Percentiles rank a stretch among this genome's conserved stretches.
phyloP scores from a whole-genome alignment of 495 filamentous ascomycete species.

The Penicillium psychrofluorescens region DNA sequence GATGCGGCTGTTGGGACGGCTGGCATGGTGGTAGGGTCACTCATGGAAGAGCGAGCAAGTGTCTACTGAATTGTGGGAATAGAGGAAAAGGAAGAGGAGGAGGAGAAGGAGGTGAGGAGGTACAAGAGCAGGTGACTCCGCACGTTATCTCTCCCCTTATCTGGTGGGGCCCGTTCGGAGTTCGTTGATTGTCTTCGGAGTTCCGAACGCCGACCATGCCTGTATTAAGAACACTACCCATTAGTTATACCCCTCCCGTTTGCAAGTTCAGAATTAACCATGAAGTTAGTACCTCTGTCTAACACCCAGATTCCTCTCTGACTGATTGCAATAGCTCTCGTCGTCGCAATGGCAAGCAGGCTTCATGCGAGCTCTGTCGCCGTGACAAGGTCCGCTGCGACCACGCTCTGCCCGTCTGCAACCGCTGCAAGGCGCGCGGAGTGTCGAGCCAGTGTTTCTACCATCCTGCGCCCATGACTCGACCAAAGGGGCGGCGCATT shows the following conservation, averaged over 20 bases:
- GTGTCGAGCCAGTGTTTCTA: slow-evolving; percentile 22
- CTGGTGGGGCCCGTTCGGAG: neutral
- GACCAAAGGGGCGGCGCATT: slow-evolving; percentile 1
- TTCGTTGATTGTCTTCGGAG: slow-evolving; percentile 5
- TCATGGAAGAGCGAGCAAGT: too few species aligned
- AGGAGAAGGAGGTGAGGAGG: neutral
- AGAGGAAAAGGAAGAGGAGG: neutral
- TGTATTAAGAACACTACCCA: too few species aligned
- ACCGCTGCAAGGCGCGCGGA: slow-evolving; percentile 20
- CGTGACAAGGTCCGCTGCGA: slow-evolving; percentile 42
- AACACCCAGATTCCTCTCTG: neutral
- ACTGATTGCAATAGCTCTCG: slow-evolving; percentile 9
- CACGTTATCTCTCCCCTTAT: slow-evolving; percentile 9
- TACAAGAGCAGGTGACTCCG: slow-evolving; percentile 4
- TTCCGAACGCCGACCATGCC: slow-evolving; percentile 6
- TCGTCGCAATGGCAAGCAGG: slow-evolving; percentile 38
- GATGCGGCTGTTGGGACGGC: slow-evolving; percentile 12
- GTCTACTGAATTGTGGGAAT: too few species aligned
- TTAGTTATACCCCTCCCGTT: too few species aligned
- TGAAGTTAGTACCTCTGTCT: neutral
- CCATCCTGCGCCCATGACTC: slow-evolving; percentile 33
- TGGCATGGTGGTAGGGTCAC: slow-evolving; percentile 12
- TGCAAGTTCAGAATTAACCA: neutral
- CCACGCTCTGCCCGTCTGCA: slow-evolving; percentile 26
- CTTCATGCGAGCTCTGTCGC: slow-evolving; percentile 43